These are phyloP conservation scores for Blastobotrys americana DNA, from an alignment of 805 yeast species.

Conservation along the genomic window DNA sequence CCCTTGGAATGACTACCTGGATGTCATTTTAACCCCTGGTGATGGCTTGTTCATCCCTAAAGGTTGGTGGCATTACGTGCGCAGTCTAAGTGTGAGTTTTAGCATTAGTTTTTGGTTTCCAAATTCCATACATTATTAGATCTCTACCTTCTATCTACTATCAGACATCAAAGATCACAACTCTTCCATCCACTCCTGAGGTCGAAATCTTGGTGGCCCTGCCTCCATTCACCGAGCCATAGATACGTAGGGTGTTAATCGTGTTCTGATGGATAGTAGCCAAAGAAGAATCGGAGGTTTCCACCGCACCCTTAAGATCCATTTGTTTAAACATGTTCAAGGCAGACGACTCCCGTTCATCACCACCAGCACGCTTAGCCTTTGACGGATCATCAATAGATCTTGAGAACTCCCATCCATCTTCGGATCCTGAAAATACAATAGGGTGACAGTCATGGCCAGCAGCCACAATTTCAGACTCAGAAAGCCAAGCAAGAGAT, in stretches of 20 bases:
- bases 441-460: constrained; percentile 92
- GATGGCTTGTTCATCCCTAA: constrained; percentile 24
- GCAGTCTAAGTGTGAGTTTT: constrained; percentile 17
- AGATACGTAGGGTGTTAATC: constrained; percentile 55
- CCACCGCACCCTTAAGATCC: constrained; percentile 82
- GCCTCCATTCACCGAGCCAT: constrained; percentile 35
- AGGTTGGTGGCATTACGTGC: constrained; percentile 27
- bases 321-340: constrained; percentile 90
- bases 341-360: constrained; percentile 42
- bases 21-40: constrained; percentile 22
- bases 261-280: constrained; percentile 88
- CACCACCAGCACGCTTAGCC: constrained; percentile 33
- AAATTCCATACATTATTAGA: no score
- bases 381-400: constrained; percentile 53
- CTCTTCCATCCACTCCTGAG: constrained; percentile 86
- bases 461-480: constrained; percentile 67
- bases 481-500: constrained; percentile 61
- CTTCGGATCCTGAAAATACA: constrained; percentile 63
- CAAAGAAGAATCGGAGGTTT: constrained; percentile 40
- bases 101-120: constrained; percentile 25
- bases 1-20: constrained; percentile 21
- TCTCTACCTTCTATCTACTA: no score
- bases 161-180: constrained; percentile 64
- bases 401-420: constrained; percentile 52
- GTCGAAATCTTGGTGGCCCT: constrained; percentile 57